A percentile compares a stretch with the other conserved stretches of the same genome.
Evolutionary conservation across 495 filamentous ascomycete genomes (phyloP).

Genomic region (Hypoxylon fuscum): DNA sequence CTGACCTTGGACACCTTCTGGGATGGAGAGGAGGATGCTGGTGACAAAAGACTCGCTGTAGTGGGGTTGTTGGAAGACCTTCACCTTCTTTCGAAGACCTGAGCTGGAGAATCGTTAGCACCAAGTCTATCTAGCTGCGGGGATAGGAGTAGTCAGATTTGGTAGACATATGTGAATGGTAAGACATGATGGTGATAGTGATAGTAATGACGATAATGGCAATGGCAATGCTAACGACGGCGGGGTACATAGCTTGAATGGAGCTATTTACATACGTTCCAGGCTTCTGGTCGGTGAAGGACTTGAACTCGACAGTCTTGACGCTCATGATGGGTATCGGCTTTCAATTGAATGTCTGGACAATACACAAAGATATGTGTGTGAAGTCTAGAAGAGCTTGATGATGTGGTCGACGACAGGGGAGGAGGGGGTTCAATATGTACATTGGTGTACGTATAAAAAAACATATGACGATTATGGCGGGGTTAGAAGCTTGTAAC

Average conservation of each 20-base stretch:
- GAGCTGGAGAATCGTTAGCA: conserved; percentile 68
- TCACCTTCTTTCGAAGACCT: conserved; percentile 98
- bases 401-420: conserved; percentile 15
- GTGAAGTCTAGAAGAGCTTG: conserved; percentile 2
- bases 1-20: conserved; percentile 80
- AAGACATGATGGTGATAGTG: not conserved
- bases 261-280: conserved; percentile 82
- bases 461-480: conserved; percentile 43
- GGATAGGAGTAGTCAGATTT: conserved; percentile 1
- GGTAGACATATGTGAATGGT: not conserved
- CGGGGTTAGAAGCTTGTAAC: conserved; percentile 18
- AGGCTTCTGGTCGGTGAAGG: conserved; percentile 96
- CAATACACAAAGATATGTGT: not conserved
- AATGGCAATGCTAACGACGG: conserved; percentile 38
- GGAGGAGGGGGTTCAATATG: conserved; percentile 21
- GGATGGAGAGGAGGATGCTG: conserved; percentile 93
- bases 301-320: conserved; percentile 76
- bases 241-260: conserved; percentile 45
- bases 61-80: conserved; percentile 92
- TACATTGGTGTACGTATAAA: too few species aligned
- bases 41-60: conserved; percentile 97
- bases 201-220: not conserved
- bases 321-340: conserved; percentile 66
- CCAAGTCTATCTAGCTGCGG: conserved; percentile 2
- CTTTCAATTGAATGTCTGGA: not conserved